phyloP scores from a whole-genome alignment of 1,284 basidiomycete species.

The Microbotryum silenes-acaulis region DNA sequence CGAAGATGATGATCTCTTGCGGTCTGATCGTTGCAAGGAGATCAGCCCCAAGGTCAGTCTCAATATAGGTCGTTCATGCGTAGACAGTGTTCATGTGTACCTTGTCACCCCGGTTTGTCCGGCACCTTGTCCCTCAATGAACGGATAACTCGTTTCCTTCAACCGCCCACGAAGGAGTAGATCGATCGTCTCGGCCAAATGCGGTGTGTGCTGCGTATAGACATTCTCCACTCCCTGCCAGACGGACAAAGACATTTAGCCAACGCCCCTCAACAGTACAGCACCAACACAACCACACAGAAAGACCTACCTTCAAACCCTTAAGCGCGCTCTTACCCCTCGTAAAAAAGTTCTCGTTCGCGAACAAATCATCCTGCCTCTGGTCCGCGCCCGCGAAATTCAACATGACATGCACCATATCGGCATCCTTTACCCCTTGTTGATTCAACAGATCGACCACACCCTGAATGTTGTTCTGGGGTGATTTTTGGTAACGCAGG shows the following conservation, averaged over 20 bases:
- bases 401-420: conserved; percentile 87
- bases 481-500: conserved; percentile 87
- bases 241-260: not conserved
- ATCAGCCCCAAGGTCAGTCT: no score
- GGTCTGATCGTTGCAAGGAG: conserved; percentile 46
- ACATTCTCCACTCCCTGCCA: conserved; percentile 95
- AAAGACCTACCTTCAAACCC: conserved; percentile 69
- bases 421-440: conserved; percentile 78
- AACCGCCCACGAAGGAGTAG: conserved; percentile 77
- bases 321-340: conserved; percentile 91
- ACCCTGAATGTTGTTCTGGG: conserved; percentile 70
- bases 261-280: not conserved
- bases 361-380: conserved; percentile 94
- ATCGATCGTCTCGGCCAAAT: conserved; percentile 86
- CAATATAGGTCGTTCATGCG: no score
- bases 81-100: not conserved
- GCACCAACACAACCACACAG: not conserved
- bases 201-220: conserved; percentile 95
- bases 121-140: conserved; percentile 58
- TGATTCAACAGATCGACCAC: conserved; percentile 74
- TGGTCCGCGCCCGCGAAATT: conserved; percentile 93
- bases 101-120: conserved; percentile 43
- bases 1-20: conserved; percentile 89
- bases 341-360: conserved; percentile 88
- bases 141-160: conserved; percentile 83